Base-by-base conservation (phyloP, 1,284 basidiomycete genomes). In the Cutaneotrichosporon arboriforme region DNA sequence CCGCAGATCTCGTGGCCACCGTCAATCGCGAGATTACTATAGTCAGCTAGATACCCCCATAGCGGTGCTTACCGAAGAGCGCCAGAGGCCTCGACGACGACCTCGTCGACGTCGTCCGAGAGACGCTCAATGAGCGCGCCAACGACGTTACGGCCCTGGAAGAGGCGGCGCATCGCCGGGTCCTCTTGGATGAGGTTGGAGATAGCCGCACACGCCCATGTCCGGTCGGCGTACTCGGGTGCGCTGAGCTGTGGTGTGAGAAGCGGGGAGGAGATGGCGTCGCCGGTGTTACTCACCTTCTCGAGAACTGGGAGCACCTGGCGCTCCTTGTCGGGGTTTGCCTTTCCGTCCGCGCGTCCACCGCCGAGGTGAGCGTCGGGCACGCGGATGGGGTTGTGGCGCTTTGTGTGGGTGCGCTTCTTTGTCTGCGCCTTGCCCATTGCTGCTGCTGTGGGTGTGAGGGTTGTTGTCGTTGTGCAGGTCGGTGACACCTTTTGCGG, bases 371-470 rank as follows among this genome's bases (percentile, higher is more conserved):
- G 90, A 3, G 86, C 84, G 75, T 93, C 90, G 13, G 90, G 90
- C 0, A 94, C 89, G 39, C 90, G 81, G 78, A 93, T 81, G 10
- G 90, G 90, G 67, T 94, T 93, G 73, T 93, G 90, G 54, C 90
- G 79, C 57, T 87, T 82, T 83, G 41, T 82, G 66, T 58, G 81
- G 52, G 70, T 74, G 65, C 74, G 74, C 62, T 74, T 74, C 55
- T 89, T 88, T 75, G 88, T 89, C 70, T 91, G 89, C 47, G 87
- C 84, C 75, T 92, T 93, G 60, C 90, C 90, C 90, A 93, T 93
- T 7, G 26, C 26, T 31, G 26, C 26, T 31, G 21, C 40, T 20
- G 22, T 12, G 26, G 20, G 26, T 9, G 31, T 13, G 23, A 13
- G 14, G 22, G 39, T 18, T 46, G 41, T 44, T 35, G 47, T 21